A percentile compares a stretch with the other conserved stretches of the same genome.
Evolutionary conservation across 306 rosid species (phyloP).

Genomic region (Cucurbita maxima): DNA sequence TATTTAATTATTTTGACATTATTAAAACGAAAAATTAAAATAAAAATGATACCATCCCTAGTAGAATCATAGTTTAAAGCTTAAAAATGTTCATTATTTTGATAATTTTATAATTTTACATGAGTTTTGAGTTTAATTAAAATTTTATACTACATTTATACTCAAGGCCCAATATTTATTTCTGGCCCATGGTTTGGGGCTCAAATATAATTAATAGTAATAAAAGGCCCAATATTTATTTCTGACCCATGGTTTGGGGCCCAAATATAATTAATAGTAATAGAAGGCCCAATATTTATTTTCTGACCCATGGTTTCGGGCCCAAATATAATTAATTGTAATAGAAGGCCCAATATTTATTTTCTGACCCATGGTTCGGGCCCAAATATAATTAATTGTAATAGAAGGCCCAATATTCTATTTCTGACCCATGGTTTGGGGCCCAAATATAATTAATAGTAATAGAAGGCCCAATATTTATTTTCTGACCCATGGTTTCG

Average conservation of each 20-base stretch:
- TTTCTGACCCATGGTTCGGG: too few species aligned
- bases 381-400: neutral
- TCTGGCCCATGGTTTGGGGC: too few species aligned
- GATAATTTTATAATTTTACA: too few species aligned
- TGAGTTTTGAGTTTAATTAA: too few species aligned
- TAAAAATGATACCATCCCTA: neutral
- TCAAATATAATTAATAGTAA: neutral
- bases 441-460: neutral
- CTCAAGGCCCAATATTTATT: too few species aligned
- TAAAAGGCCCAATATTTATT: neutral
- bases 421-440: neutral
- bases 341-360: too few species aligned
- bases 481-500: too few species aligned
- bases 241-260: neutral
- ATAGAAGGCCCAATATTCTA: neutral
- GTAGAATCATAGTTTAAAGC: neutral
- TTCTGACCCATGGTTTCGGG: too few species aligned
- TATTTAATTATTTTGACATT: neutral
- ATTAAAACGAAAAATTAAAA: neutral
- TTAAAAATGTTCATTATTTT: too few species aligned
- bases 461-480: neutral
- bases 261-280: neutral
- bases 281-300: neutral
- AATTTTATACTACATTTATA: too few species aligned
- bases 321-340: too few species aligned